Evolutionary conservation across 2,329 filamentous ascomycete species (phyloP).

Genomic region (Falciphora oryzae): DNA sequence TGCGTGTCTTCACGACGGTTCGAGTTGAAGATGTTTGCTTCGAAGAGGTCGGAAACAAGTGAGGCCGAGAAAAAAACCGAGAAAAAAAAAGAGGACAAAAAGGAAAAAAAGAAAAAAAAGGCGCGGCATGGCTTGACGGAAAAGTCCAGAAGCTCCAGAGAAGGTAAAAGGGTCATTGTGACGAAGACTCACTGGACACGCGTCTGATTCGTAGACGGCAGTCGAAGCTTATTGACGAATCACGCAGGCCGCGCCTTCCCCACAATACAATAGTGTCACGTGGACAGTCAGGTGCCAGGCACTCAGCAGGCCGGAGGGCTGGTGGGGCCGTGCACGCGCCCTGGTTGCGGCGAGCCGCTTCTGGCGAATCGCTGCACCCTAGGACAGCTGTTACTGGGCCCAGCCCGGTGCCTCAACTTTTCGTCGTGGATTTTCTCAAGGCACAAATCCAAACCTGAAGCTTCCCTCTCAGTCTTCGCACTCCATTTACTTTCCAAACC

Average conservation of each 20-base stretch:
- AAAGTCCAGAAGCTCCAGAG: background rate
- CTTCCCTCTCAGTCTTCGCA: background rate
- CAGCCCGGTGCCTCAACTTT: background rate
- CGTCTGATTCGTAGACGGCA: background rate
- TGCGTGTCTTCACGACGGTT: no score
- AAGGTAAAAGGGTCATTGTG: background rate
- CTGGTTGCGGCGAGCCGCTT: background rate
- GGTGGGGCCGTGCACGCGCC: background rate
- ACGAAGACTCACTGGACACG: background rate
- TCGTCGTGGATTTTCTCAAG: background rate
- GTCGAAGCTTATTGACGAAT: background rate
- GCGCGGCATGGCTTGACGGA: no score
- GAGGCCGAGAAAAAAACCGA: no score
- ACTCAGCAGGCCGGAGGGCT: background rate
- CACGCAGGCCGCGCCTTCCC: background rate
- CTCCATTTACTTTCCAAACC: background rate
- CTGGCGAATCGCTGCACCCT: background rate
- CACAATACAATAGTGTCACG: background rate
- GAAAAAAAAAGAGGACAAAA: no score
- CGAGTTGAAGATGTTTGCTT: background rate
- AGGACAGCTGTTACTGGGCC: background rate
- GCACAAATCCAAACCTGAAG: background rate
- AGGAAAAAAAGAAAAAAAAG: no score
- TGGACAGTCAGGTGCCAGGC: background rate
- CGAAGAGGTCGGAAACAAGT: background rate